Base-by-base conservation (phyloP, 2,329 filamentous ascomycete genomes). In the Thielaviopsis populi region DNA sequence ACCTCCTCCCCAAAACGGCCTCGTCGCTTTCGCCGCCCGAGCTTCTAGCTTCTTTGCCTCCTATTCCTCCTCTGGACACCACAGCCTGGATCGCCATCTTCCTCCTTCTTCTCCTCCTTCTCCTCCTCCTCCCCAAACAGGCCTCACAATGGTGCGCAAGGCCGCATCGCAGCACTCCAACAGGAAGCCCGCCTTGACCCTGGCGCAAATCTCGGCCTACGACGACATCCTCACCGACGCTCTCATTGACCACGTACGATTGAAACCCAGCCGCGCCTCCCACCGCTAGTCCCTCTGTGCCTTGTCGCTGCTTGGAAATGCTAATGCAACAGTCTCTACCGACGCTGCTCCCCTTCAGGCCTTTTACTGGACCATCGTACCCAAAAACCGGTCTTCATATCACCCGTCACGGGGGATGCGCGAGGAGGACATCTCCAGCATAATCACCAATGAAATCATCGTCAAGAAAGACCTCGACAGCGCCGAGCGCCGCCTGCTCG, bases 221-320 rank as follows among this genome's bases (percentile, higher is more conserved):
- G 94, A 99, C 76, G 94, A 99, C 75, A 86, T 97, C 68, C 79
- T 95, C 67, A 99, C 94, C 7, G 94, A 99, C 80, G 88, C 89
- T 69, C 84, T 99, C 62, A 86, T 99, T 67, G 94, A 99, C 75
- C 90, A 92, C 77, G 92, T 96, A 81, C 76, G 88, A 81, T 46
- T 46, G 22, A 43, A 22, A 7, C 24, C 41, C 24, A 43, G 24
- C 19, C 33, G 42, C 13, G 33, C 40, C 43, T 43, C 59, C 30
- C 37, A 22, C 7, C 33, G 48, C 53, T 41, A 17, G 22, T 50
- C 66, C 63, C 48, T 64, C 59, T 54, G 7, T n/a, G 22, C 4
- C 50, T n/a, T 48, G 8, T 40, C 42, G 15, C 61, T 22, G 37
- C 66, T 73, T 66, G 71, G 66, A 42, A 27, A 46, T 41, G 46